phyloP scores from a whole-genome alignment of 257 asterid species.

The Solanum sejunctum region DNA sequence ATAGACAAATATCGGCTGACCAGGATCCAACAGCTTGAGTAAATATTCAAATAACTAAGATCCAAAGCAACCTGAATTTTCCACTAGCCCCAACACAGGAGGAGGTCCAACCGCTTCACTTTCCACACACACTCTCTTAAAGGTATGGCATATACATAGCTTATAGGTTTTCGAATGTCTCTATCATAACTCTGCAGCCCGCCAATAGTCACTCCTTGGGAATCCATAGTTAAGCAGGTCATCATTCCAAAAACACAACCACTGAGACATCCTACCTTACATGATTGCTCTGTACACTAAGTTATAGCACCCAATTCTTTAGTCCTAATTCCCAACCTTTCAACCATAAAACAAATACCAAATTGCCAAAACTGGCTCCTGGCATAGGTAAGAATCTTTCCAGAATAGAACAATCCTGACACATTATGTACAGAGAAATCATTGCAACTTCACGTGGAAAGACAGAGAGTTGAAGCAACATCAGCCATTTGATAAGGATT shows the following conservation, averaged over 20 bases:
- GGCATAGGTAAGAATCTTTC: neutral
- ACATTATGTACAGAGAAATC: neutral
- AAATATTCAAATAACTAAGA: neutral
- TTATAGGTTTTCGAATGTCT: neutral
- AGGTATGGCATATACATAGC: neutral
- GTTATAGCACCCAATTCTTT: neutral
- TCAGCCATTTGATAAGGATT: neutral
- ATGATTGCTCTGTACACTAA: neutral
- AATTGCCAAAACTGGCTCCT: neutral
- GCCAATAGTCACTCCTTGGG: neutral
- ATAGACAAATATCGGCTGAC: neutral
- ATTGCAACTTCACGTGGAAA: neutral
- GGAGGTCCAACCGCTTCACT: neutral
- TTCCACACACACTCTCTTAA: neutral
- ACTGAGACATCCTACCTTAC: neutral
- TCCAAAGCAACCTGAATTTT: neutral
- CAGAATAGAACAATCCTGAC: neutral
- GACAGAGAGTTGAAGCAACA: neutral
- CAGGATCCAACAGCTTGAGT: neutral
- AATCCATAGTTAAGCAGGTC: neutral
- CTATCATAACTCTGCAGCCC: neutral
- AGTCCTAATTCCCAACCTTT: neutral
- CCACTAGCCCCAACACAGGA: neutral
- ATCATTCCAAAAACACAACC: neutral
- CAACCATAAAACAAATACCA: neutral